These are phyloP conservation scores for Yarrowia divulgata DNA, from an alignment of 805 yeast genomes.

Conservation along the genomic window DNA sequence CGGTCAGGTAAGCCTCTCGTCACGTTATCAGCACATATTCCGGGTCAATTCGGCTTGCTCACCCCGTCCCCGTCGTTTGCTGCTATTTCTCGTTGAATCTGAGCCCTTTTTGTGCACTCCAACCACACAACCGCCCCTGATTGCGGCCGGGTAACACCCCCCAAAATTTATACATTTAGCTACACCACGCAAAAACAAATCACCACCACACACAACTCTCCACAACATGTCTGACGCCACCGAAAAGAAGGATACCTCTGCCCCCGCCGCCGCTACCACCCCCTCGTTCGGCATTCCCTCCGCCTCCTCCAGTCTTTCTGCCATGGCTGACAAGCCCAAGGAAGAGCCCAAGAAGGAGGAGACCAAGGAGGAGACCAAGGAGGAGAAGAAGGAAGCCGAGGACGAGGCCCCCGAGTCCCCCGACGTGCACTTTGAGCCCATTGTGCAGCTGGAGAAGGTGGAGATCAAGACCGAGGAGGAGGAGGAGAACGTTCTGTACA, in stretches of 20 bases:
- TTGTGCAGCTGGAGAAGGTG: conserved; percentile 92
- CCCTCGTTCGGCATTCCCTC: conserved; percentile 33
- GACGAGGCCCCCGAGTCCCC: conserved; percentile 73
- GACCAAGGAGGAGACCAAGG: conserved; percentile 44
- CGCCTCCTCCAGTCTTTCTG: conserved; percentile 32
- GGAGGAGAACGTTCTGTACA: conserved; percentile 79
- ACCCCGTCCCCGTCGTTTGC: not conserved
- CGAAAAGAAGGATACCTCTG: conserved; percentile 40
- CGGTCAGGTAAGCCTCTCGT: not conserved
- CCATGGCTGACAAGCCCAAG: conserved; percentile 61
- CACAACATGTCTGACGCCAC: conserved; percentile 37
- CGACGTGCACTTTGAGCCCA: conserved; percentile 94
- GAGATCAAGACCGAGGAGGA: conserved; percentile 97
- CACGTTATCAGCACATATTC: not conserved
- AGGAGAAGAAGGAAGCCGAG: conserved; percentile 55
- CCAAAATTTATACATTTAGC: conserved; percentile 16
- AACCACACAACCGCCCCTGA: not conserved
- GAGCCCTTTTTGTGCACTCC: not conserved
- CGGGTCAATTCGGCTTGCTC: not conserved
- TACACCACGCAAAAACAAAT: conserved; percentile 27
- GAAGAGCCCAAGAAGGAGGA: conserved; percentile 55
- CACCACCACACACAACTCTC: conserved; percentile 29
- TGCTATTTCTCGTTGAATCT: no score
- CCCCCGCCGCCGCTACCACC: conserved; percentile 36
- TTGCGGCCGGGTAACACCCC: conserved; percentile 28